These are phyloP conservation scores for Gossypium schwendimanii DNA, from an alignment of 441 rosid genomes.

Conservation along the genomic window DNA sequence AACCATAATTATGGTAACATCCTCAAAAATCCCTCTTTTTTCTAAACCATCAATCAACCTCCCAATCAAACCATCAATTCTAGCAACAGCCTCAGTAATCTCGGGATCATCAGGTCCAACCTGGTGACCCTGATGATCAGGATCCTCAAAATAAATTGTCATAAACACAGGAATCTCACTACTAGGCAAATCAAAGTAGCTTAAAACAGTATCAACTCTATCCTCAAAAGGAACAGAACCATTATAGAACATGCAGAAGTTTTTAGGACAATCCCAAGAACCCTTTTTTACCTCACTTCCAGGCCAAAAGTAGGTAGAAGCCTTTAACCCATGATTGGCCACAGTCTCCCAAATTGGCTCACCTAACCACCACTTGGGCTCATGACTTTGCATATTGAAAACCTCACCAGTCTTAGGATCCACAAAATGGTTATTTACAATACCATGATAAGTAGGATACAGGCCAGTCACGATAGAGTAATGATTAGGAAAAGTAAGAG, in stretches of 20 bases:
- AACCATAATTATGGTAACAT: conserved; percentile 70
- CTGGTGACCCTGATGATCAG: conserved; percentile 89
- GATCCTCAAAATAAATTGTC: conserved; percentile 90
- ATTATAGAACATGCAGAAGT: conserved; percentile 50
- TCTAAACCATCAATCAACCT: conserved; percentile 71
- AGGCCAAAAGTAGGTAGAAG: conserved; percentile 91
- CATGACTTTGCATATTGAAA: conserved; percentile 69
- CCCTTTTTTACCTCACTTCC: conserved; percentile 92
- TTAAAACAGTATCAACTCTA: conserved; percentile 70
- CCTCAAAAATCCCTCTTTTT: conserved; percentile 74
- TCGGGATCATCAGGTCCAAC: conserved; percentile 89
- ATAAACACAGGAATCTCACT: conserved; percentile 65
- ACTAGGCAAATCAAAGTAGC: conserved; percentile 67
- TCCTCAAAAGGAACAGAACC: conserved; percentile 80
- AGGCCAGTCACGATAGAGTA: conserved; percentile 91
- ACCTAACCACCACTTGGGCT: conserved; percentile 92
- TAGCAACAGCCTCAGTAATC: conserved; percentile 71
- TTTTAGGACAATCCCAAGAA: conserved; percentile 70
- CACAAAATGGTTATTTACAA: conserved; percentile 52
- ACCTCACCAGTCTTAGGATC: conserved; percentile 57
- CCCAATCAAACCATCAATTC: conserved; percentile 70
- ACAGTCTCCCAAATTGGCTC: conserved; percentile 96
- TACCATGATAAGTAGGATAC: conserved; percentile 80
- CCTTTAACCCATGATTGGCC: conserved; percentile 63
- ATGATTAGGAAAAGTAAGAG: conserved; percentile 87